phyloP scores from a whole-genome alignment of 495 filamentous ascomycete genomes.

The Penicillium lividum region DNA sequence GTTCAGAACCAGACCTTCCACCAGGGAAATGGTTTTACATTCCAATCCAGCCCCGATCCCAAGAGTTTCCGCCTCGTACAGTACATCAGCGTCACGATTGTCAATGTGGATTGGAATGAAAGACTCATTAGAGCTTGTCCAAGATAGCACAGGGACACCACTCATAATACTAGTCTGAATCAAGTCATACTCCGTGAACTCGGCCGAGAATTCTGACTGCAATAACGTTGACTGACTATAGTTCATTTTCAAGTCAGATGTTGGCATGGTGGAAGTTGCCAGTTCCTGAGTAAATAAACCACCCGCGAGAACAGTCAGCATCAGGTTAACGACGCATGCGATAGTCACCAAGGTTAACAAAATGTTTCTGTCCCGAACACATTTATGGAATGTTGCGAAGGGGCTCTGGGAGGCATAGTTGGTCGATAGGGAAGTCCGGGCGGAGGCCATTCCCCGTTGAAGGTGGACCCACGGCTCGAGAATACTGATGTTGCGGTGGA shows the following conservation, averaged over 20 bases:
- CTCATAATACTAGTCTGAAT: slow-evolving; percentile 45
- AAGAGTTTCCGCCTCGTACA: slow-evolving; percentile 35
- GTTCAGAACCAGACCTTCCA: slow-evolving; percentile 19
- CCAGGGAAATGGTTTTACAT: slow-evolving; percentile 27
- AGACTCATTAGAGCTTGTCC: slow-evolving; percentile 39
- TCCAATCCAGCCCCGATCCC: slow-evolving; percentile 35
- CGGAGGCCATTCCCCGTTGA: slow-evolving; percentile 39
- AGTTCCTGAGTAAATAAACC: slow-evolving; percentile 42
- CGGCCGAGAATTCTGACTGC: slow-evolving; percentile 38
- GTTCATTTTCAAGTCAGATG: slow-evolving; percentile 28
- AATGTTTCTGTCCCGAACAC: slow-evolving; percentile 33
- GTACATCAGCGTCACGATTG: slow-evolving; percentile 25
- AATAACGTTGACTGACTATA: slow-evolving; percentile 38
- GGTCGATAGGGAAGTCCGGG: slow-evolving; percentile 33
- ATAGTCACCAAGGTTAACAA: slow-evolving; percentile 37
- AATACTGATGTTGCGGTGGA: slow-evolving; percentile 43
- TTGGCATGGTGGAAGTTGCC: slow-evolving; percentile 30
- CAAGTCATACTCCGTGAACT: slow-evolving; percentile 44
- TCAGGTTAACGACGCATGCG: slow-evolving; percentile 38
- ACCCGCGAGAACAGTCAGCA: slow-evolving; percentile 39
- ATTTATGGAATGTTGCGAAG: slow-evolving; percentile 35
- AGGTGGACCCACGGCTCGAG: slow-evolving; percentile 48
- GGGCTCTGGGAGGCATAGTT: slow-evolving; percentile 45
- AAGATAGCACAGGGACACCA: slow-evolving; percentile 38
- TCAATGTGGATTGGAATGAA: slow-evolving; percentile 36